A percentile compares a stretch with the other conserved stretches of the same genome.
These are phyloP conservation scores for Sisymbrium irio DNA, from an alignment of 345 rosid species.

Conservation along the genomic window DNA sequence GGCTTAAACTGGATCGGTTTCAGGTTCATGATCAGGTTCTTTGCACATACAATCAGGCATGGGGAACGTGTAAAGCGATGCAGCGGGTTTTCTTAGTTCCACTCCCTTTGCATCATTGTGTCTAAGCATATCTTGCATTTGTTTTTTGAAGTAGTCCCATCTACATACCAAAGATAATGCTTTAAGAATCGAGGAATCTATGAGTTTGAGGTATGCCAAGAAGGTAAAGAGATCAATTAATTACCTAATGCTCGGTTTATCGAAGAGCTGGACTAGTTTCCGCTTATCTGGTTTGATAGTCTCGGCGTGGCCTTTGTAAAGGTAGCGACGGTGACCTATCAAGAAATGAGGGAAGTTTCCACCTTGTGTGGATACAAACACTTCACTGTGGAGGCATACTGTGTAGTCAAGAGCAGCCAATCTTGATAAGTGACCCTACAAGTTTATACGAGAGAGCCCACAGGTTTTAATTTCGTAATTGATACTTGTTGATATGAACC, in stretches of 20 bases:
- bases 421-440: slow-evolving; percentile 86
- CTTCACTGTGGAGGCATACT: slow-evolving; percentile 93
- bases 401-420: slow-evolving; percentile 95
- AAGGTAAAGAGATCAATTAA: not conserved
- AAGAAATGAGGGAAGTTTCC: slow-evolving; percentile 98
- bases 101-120: slow-evolving; percentile 73
- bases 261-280: slow-evolving; percentile 82
- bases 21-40: slow-evolving; percentile 35
- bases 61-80: slow-evolving; percentile 81
- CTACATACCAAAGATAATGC: slow-evolving; percentile 32
- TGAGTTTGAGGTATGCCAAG: not conserved
- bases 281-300: slow-evolving; percentile 91
- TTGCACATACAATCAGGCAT: slow-evolving; percentile 98
- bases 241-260: slow-evolving; percentile 74
- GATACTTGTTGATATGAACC: not conserved
- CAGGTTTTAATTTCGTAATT: not conserved
- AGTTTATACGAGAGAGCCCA: slow-evolving; percentile 17
- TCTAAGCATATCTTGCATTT: slow-evolving; percentile 75
- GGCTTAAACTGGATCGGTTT: not conserved
- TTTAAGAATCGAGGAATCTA: not conserved
- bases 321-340: slow-evolving; percentile 89
- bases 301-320: slow-evolving; percentile 86
- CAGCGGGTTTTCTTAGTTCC: slow-evolving; percentile 63
- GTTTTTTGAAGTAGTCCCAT: slow-evolving; percentile 79
- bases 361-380: slow-evolving; percentile 95